Conservation (phyloP, 2,329 filamentous ascomycete genomes). For the Trichoderma harzianum region DNA sequence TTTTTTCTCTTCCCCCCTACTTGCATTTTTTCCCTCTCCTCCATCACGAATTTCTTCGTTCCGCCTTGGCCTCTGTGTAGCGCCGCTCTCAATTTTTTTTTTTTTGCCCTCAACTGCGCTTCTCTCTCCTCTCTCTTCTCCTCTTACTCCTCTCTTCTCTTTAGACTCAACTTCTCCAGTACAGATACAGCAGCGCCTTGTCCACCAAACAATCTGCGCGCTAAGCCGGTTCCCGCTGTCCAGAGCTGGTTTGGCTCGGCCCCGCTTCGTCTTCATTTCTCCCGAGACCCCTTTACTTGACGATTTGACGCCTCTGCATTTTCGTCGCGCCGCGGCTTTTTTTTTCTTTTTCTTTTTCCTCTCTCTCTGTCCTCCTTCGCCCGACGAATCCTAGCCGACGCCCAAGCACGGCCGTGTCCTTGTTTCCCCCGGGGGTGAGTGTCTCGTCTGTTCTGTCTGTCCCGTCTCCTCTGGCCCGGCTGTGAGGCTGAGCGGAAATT, state of each 20-base stretch:
- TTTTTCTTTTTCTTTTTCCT: conserved; percentile 2
- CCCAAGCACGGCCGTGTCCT: neutral
- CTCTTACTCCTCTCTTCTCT: neutral
- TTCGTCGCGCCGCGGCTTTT: neutral
- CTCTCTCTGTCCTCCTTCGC: conserved; percentile 3
- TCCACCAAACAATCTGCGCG: neutral
- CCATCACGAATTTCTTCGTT: conserved; percentile 4
- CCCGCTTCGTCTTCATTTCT: conserved; percentile 17
- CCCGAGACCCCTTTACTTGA: conserved; percentile 16
- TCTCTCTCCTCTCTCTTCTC: neutral
- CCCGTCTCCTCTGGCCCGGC: neutral
- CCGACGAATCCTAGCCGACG: neutral
- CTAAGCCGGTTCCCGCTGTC: conserved; percentile 8
- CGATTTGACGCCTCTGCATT: conserved; percentile 9
- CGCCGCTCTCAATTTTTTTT: conserved; percentile 1
- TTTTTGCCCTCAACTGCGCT: neutral
- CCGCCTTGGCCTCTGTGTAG: conserved; percentile 6
- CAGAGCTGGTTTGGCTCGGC: conserved; percentile 18
- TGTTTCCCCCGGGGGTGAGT: conserved; percentile 6
- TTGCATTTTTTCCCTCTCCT: neutral
- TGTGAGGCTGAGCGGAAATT: conserved; percentile 9
- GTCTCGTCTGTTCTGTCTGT: neutral
- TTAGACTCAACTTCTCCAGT: neutral
- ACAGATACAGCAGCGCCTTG: neutral
- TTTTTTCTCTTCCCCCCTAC: neutral